Percentiles rank a stretch among this genome's conserved stretches.
Evolutionary conservation across 345 rosid species (phyloP).

Genomic region (Populus euphratica): DNA sequence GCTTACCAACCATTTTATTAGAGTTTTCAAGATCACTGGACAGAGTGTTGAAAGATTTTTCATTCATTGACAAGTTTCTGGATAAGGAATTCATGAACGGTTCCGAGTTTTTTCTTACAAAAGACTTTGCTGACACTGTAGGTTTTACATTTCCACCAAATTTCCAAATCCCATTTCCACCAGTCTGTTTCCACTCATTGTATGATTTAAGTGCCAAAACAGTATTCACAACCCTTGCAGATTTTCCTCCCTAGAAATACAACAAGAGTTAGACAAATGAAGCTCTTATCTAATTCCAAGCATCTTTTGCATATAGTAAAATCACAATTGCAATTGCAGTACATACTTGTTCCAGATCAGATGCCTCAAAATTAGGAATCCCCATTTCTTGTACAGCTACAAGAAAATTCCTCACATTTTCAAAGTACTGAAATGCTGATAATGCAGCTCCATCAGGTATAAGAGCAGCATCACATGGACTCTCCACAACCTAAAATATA

Average conservation of each 20-base stretch:
- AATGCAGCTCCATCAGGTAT: constrained; percentile 85
- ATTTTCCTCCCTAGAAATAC: constrained; percentile 64
- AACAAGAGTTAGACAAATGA: background rate
- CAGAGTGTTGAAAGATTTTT: constrained; percentile 32
- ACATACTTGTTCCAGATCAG: constrained; percentile 85
- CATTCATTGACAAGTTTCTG: constrained; percentile 50
- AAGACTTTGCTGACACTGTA: constrained; percentile 40
- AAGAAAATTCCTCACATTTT: constrained; percentile 82
- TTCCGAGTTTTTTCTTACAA: constrained; percentile 66
- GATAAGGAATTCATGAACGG: constrained; percentile 67
- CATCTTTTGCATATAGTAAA: background rate
- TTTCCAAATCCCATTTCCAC: constrained; percentile 79
- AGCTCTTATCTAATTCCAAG: background rate
- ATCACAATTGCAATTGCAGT: background rate
- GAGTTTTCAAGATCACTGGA: constrained; percentile 35
- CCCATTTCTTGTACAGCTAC: constrained; percentile 71
- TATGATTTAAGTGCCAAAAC: constrained; percentile 82
- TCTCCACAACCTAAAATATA: constrained; percentile 61
- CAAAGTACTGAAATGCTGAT: constrained; percentile 85
- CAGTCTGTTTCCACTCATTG: constrained; percentile 70
- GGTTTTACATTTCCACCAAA: constrained; percentile 73
- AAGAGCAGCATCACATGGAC: constrained; percentile 63
- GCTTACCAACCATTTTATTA: constrained; percentile 63
- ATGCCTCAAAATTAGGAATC: constrained; percentile 77
- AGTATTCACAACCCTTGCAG: constrained; percentile 69